Base-by-base conservation (phyloP, 1,284 basidiomycete genomes). In the Marasmius fiardii region DNA sequence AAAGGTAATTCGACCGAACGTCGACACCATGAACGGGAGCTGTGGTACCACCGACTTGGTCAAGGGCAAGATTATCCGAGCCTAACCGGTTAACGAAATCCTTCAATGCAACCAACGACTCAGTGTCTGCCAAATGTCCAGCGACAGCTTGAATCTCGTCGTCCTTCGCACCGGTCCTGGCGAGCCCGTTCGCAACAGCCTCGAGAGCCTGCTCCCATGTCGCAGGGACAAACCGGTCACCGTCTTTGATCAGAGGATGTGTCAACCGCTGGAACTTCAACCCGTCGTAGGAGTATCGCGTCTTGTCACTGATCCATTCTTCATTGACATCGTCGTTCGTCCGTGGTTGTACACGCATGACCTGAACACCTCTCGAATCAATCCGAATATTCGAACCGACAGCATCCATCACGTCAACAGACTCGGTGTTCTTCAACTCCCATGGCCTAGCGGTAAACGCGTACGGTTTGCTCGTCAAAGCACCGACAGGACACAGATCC, bases 231-330 rank as follows among this genome's bases (percentile, higher is more conserved):
- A 99, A 99, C 45, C 94, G 87, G 71, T 96, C 94, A 39, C 92
- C 95, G 64, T 90, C 81, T 71, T 95, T 93, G 66, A 98, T 77
- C 39, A 99, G 82, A 7, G 97, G 97, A 1, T 88, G 90, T 14
- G 95, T 98, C 65, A 99, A 78, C 35, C 96, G 90, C 73, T 99
- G 97, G 81, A 93, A 96, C 67, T 88, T 89, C 52, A 99, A 83
- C 43, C 97, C 97, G 66, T 99, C 97, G 70, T 93, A 91, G 1
- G 96, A 93, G 72, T 93, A 96, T 59, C 97, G 91, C 1, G 96
- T 96, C 83, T 99, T 99, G 83, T 99, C 96, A 73, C 86, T 95
- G 73, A 99, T 97, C 96, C 97, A 99, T 74, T 99, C 97, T 78
- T 99, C 97, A 73, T 99, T 99, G 60, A 99, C 89, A 64, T 98